Evolutionary conservation across 2,329 filamentous ascomycete genomes (phyloP).

Genomic region (Colletotrichum sp.): DNA sequence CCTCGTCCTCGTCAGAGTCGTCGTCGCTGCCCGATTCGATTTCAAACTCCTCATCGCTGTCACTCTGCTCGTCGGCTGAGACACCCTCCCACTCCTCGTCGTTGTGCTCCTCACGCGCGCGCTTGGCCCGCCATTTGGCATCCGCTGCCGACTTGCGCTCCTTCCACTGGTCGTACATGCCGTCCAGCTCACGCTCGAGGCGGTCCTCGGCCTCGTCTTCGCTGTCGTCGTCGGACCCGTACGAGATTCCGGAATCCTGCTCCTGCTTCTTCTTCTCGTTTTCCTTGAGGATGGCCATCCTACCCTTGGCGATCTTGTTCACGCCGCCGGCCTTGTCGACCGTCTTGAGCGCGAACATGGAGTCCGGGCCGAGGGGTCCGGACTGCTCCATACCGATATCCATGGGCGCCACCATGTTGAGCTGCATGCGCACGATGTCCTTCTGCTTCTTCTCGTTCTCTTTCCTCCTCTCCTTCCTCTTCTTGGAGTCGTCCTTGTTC

Average conservation of each 20-base stretch:
- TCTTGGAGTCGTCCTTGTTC: slow-evolving; percentile 77
- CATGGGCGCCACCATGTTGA: slow-evolving; percentile 95
- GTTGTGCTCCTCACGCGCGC: slow-evolving; percentile 78
- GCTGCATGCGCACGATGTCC: slow-evolving; percentile 94
- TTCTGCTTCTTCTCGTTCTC: slow-evolving; percentile 95
- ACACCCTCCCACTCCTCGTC: slow-evolving; percentile 95
- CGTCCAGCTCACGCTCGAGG: slow-evolving; percentile 85
- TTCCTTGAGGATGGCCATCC: slow-evolving; percentile 74
- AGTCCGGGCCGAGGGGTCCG: slow-evolving; percentile 77
- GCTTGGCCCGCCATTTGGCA: slow-evolving; percentile 90
- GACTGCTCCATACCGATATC: slow-evolving; percentile 93
- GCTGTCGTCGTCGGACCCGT: slow-evolving; percentile 55
- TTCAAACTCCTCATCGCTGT: slow-evolving; percentile 56
- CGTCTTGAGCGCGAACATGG: slow-evolving; percentile 85
- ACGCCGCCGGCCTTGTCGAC: slow-evolving; percentile 78
- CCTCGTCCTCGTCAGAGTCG: slow-evolving; percentile 38
- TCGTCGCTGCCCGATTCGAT: slow-evolving; percentile 61
- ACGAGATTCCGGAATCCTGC: slow-evolving; percentile 59
- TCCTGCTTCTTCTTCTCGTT: slow-evolving; percentile 63
- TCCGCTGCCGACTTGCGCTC: slow-evolving; percentile 80
- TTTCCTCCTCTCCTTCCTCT: slow-evolving; percentile 81
- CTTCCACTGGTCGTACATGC: slow-evolving; percentile 85
- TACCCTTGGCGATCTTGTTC: slow-evolving; percentile 74
- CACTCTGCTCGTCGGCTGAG: slow-evolving; percentile 69
- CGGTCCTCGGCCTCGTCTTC: slow-evolving; percentile 77